phyloP scores from a whole-genome alignment of 2,329 filamentous ascomycete species.

The Arachnomyces sp. region DNA sequence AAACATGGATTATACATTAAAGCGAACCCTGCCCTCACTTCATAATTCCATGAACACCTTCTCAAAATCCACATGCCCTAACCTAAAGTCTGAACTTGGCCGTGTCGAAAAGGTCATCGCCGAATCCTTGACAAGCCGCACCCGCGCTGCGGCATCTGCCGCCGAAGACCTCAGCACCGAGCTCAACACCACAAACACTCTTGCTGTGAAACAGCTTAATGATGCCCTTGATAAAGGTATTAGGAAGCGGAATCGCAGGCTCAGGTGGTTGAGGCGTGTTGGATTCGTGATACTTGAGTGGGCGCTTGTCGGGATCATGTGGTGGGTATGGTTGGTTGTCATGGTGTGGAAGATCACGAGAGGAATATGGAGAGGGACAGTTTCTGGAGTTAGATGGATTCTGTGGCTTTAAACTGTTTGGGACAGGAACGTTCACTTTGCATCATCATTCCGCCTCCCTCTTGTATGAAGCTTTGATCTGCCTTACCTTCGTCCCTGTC shows the following conservation, averaged over 20 bases:
- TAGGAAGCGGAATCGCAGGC: slow-evolving; percentile 62
- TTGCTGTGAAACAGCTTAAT: slow-evolving; percentile 70
- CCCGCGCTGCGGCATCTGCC: slow-evolving; percentile 63
- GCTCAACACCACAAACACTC: slow-evolving; percentile 64
- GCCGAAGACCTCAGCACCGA: slow-evolving; percentile 72
- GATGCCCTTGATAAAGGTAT: slow-evolving; percentile 64
- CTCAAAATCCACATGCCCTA: slow-evolving; percentile 36
- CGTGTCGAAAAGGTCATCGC: slow-evolving; percentile 40
- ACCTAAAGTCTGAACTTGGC: slow-evolving; percentile 37
- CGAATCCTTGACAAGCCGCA: slow-evolving; percentile 47
- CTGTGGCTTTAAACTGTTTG: slow-evolving; percentile 57
- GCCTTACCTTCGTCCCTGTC: too few relatives aligned
- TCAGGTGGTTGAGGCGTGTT: slow-evolving; percentile 65
- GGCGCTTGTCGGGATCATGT: slow-evolving; percentile 80
- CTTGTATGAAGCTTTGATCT: too few relatives aligned
- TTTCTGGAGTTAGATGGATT: slow-evolving; percentile 64
- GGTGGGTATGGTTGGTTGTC: slow-evolving; percentile 88
- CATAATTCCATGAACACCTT: slow-evolving; percentile 39
- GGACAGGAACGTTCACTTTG: too few relatives aligned
- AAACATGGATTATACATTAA: slow-evolving; percentile 41
- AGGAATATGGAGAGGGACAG: slow-evolving; percentile 52
- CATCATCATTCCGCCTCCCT: too few relatives aligned
- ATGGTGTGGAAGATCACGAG: slow-evolving; percentile 61
- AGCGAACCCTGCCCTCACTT: slow-evolving; percentile 37
- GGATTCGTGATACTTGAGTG: slow-evolving; percentile 83